These are phyloP conservation scores for Medicago lupulina DNA, from an alignment of 306 rosid species.

Conservation along the genomic window DNA sequence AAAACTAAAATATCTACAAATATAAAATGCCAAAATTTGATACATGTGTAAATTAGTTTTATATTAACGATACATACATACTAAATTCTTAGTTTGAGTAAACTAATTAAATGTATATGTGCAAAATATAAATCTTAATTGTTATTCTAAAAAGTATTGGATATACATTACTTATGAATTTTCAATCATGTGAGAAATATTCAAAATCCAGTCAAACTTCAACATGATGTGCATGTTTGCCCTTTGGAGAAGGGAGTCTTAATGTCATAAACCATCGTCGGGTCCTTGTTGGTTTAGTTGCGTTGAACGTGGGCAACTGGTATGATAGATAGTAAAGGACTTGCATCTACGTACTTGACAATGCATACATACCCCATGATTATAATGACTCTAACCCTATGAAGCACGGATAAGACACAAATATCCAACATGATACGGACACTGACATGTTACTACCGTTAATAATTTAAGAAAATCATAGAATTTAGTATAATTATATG, in stretches of 20 bases:
- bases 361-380: not conserved
- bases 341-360: not conserved
- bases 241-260: conserved; percentile 3
- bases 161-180: not conserved
- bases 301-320: conserved; percentile 8
- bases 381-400: not conserved
- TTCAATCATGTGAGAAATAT: not conserved
- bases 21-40: no score
- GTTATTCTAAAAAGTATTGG: not conserved
- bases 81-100: no score
- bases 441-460: no score
- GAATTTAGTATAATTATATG: no score
- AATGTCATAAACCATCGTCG: not conserved
- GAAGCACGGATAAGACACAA: no score
- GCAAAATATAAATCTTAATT: not conserved
- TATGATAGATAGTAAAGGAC: not conserved
- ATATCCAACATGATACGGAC: no score
- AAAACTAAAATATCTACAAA: no score
- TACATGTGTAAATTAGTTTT: no score
- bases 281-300: conserved; percentile 17
- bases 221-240: not conserved
- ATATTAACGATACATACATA: no score
- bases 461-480: no score
- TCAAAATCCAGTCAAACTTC: not conserved
- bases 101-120: no score